These are phyloP conservation scores for Neurospora crassa DNA, from an alignment of 2,329 filamentous ascomycete genomes.

Conservation along the genomic window DNA sequence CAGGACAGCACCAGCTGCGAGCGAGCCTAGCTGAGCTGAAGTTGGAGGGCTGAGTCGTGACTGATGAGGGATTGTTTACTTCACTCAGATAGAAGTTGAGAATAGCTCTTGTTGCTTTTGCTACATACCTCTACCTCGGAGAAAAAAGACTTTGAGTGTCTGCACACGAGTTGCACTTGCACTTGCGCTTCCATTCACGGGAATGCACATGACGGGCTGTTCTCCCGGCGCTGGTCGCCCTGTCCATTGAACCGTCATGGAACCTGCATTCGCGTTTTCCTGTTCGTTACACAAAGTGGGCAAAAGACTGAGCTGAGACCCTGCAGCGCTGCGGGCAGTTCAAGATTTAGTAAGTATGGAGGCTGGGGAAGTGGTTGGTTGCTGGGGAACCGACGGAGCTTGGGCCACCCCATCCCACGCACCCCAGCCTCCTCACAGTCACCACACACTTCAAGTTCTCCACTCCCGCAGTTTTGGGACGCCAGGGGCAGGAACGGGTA, in stretches of 20 bases:
- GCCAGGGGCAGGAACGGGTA: background rate
- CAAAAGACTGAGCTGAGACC: background rate
- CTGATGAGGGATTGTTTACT: background rate
- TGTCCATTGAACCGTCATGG: background rate
- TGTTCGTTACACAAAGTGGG: background rate
- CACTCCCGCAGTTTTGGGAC: background rate
- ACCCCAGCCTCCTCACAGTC: constrained; percentile 1
- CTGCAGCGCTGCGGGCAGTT: background rate
- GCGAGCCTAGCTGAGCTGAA: background rate
- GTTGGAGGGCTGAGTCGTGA: background rate
- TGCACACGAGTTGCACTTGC: background rate
- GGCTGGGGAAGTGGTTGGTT: constrained; percentile 6
- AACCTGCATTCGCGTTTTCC: background rate
- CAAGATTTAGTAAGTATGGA: background rate
- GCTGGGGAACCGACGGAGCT: constrained; percentile 9
- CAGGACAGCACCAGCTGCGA: background rate
- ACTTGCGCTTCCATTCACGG: background rate
- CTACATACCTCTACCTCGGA: background rate
- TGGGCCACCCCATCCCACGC: background rate
- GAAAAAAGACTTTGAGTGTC: background rate
- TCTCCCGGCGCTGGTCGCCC: background rate
- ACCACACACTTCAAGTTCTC: background rate
- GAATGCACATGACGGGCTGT: background rate
- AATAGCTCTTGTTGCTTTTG: background rate
- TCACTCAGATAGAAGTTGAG: too few relatives aligned